A percentile compares a stretch with the other conserved stretches of the same genome.
phyloP scores from a whole-genome alignment of 345 rosid genomes.

The Arabidopsis arenosa region DNA sequence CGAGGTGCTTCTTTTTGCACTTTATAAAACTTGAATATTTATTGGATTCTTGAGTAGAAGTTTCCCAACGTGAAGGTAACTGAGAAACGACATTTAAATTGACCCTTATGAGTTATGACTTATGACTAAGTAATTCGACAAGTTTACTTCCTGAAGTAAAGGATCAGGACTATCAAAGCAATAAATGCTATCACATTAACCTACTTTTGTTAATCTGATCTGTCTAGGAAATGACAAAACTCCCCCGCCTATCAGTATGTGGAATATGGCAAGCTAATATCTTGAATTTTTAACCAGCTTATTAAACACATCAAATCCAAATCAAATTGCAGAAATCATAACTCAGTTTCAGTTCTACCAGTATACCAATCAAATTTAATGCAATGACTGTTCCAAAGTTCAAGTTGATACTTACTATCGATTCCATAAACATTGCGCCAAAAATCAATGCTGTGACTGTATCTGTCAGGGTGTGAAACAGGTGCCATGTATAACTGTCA shows the following conservation, averaged over 20 bases:
- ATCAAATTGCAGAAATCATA: not conserved
- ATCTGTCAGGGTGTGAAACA: constrained; percentile 90
- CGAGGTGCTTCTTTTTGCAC: not conserved
- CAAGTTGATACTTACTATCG: constrained; percentile 74
- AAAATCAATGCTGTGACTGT: constrained; percentile 87
- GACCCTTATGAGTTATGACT: not conserved
- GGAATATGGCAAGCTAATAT: constrained; percentile 28
- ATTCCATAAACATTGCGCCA: constrained; percentile 99
- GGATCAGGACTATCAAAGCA: constrained; percentile 6
- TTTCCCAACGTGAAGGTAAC: constrained; percentile 20
- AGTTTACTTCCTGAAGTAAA: constrained; percentile 6
- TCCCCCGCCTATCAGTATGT: constrained; percentile 18
- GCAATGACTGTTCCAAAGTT: constrained; percentile 1
- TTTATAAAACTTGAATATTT: not conserved
- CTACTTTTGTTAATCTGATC: not conserved
- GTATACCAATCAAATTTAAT: constrained; percentile 4
- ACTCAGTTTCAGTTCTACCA: constrained; percentile 7
- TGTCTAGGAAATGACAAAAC: constrained; percentile 20
- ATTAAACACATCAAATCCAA: constrained; percentile 23
- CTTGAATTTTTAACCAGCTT: not conserved
- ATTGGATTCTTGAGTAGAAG: constrained; percentile 17
- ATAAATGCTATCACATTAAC: constrained; percentile 1
- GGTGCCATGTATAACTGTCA: constrained; percentile 96
- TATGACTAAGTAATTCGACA: constrained; percentile 14
- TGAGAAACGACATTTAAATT: constrained; percentile 25